Conservation (phyloP, 169 alveolate genomes). For the Plasmodium gonderi region DNA sequence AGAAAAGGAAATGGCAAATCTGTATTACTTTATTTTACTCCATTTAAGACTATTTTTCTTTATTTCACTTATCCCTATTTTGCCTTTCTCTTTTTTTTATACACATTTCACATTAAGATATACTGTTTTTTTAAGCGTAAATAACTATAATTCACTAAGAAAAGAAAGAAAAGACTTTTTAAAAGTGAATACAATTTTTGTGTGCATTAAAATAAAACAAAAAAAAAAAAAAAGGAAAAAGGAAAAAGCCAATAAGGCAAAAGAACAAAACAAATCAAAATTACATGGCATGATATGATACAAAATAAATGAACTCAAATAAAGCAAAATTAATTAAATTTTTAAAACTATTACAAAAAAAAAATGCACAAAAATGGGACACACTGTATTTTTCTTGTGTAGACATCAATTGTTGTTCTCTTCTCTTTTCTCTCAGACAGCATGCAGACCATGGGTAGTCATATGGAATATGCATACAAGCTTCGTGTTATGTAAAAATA, state of each 20-base stretch:
- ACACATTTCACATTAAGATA: neutral
- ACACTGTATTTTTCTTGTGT: too few relatives aligned
- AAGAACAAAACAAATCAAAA: too few relatives aligned
- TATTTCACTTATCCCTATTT: neutral
- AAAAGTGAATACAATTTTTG: neutral
- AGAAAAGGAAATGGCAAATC: neutral
- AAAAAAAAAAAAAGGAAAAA: neutral
- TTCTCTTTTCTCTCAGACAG: neutral
- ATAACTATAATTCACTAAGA: neutral
- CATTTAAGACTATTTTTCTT: neutral
- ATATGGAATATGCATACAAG: too few relatives aligned
- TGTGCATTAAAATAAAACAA: neutral
- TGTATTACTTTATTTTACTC: neutral
- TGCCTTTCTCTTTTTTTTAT: neutral
- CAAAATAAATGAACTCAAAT: neutral
- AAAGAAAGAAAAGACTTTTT: neutral
- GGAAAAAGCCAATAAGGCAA: too few relatives aligned
- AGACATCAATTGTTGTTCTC: too few relatives aligned
- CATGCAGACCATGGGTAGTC: too few relatives aligned
- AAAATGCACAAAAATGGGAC: neutral
- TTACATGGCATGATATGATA: too few relatives aligned
- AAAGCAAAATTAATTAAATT: neutral
- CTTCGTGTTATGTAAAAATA: too few relatives aligned
- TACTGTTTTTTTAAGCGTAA: neutral
- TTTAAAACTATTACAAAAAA: slow-evolving; percentile 3